A percentile compares a stretch with the other conserved stretches of the same genome.
phyloP scores from a whole-genome alignment of 2,329 filamentous ascomycete genomes.

The Alternaria triticina region DNA sequence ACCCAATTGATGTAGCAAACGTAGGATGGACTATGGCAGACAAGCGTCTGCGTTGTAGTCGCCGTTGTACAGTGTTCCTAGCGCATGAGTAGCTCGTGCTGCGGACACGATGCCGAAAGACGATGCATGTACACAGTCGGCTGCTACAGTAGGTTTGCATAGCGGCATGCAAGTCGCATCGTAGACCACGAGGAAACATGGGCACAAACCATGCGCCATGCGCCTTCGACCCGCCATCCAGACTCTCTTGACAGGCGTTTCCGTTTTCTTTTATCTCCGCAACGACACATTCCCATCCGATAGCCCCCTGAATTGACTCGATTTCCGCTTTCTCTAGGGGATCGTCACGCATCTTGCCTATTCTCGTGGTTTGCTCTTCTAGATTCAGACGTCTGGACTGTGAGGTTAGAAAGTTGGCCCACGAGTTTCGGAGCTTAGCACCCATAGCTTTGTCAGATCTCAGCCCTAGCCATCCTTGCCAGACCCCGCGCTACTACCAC shows the following conservation, averaged over 20 bases:
- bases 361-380: background rate
- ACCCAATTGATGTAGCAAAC: background rate
- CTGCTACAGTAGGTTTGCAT: background rate
- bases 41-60: background rate
- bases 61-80: background rate
- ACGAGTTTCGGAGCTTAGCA: constrained; percentile 1
- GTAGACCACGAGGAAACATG: constrained; percentile 5
- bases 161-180: constrained; percentile 10
- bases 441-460: constrained; percentile 10
- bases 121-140: background rate
- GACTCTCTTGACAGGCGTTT: background rate
- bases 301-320: constrained; percentile 4
- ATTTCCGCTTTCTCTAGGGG: background rate
- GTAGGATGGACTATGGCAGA: background rate
- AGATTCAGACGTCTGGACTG: background rate
- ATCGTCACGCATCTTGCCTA: background rate
- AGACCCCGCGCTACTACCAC: constrained; percentile 20
- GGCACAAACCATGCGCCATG: background rate
- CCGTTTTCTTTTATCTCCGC: constrained; percentile 7
- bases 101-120: background rate
- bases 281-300: background rate
- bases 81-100: background rate
- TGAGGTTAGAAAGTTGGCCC: background rate
- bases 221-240: constrained; percentile 15
- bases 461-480: constrained; percentile 15